These are phyloP conservation scores for Sphaerulina populicola DNA, from an alignment of 2,329 filamentous ascomycete genomes.

Conservation along the genomic window DNA sequence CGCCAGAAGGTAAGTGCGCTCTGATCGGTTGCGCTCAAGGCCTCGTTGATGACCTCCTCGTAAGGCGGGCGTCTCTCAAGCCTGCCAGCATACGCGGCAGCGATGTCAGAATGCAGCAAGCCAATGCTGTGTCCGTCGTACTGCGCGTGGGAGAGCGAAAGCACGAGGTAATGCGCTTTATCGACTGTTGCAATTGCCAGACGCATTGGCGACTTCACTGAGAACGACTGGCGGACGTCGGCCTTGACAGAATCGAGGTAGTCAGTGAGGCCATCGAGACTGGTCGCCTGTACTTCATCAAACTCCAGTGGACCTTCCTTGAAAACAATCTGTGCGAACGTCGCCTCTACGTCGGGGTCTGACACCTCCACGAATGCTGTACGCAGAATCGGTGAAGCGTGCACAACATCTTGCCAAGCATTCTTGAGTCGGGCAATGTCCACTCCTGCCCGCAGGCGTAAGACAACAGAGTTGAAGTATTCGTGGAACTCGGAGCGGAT, in stretches of 20 bases:
- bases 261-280: slow-evolving; percentile 27
- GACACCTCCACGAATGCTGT: slow-evolving; percentile 63
- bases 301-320: slow-evolving; percentile 32
- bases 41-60: slow-evolving; percentile 48
- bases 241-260: slow-evolving; percentile 32
- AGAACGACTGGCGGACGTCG: slow-evolving; percentile 33
- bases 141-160: slow-evolving; percentile 77
- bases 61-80: slow-evolving; percentile 41
- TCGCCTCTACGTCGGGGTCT: slow-evolving; percentile 48
- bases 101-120: slow-evolving; percentile 63
- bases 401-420: slow-evolving; percentile 56
- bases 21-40: slow-evolving; percentile 42
- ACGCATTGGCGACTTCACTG: slow-evolving; percentile 24
- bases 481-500: slow-evolving; percentile 60
- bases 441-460: slow-evolving; percentile 50
- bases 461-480: slow-evolving; percentile 80
- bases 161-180: slow-evolving; percentile 39
- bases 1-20: slow-evolving; percentile 60
- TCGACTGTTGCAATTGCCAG: slow-evolving; percentile 35
- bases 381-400: slow-evolving; percentile 60
- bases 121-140: slow-evolving; percentile 83
- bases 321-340: slow-evolving; percentile 51
- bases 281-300: slow-evolving; percentile 21
- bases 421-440: slow-evolving; percentile 49
- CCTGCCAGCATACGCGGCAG: slow-evolving; percentile 48